Conservation (phyloP, 2,329 filamentous ascomycete species). For the Fusarium graminum region DNA sequence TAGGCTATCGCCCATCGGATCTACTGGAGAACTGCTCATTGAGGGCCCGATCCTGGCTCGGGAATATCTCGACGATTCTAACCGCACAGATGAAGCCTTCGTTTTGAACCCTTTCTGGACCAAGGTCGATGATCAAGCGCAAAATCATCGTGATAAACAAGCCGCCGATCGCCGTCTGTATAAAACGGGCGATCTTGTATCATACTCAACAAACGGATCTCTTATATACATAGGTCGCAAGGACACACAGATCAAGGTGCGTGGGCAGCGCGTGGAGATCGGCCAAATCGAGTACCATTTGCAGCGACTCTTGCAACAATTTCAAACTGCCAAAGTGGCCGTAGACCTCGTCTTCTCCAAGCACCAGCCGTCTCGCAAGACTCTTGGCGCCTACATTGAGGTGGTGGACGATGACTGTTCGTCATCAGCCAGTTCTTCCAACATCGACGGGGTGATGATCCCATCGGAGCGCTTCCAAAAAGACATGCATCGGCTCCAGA, state of each 20-base stretch:
- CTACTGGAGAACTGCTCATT: slow-evolving; percentile 8
- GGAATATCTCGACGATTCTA: slow-evolving; percentile 7
- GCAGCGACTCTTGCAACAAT: slow-evolving; percentile 6
- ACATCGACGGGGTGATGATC: slow-evolving; percentile 10
- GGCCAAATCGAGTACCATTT: slow-evolving; percentile 28
- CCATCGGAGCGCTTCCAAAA: slow-evolving; percentile 8
- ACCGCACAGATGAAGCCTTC: slow-evolving; percentile 7
- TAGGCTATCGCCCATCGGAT: slow-evolving; percentile 7
- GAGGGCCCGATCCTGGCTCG: slow-evolving; percentile 8
- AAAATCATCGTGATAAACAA: slow-evolving; percentile 6
- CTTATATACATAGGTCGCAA: slow-evolving; percentile 55
- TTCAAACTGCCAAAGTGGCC: slow-evolving; percentile 7
- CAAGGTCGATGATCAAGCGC: slow-evolving; percentile 32
- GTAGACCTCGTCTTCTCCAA: slow-evolving; percentile 16
- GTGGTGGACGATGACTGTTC: slow-evolving; percentile 8
- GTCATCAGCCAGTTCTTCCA: slow-evolving; percentile 11
- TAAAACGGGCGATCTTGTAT: slow-evolving; percentile 55
- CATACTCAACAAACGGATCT: slow-evolving; percentile 56
- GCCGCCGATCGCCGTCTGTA: slow-evolving; percentile 7
- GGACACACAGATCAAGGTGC: slow-evolving; percentile 61
- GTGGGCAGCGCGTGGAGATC: slow-evolving; percentile 67
- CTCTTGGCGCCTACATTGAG: slow-evolving; percentile 16
- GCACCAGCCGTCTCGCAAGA: slow-evolving; percentile 15
- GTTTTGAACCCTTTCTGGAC: slow-evolving; percentile 7
- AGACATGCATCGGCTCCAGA: slow-evolving; percentile 14